Conservation (phyloP, 2,329 filamentous ascomycete genomes). For the Epichloe gansuensis region DNA sequence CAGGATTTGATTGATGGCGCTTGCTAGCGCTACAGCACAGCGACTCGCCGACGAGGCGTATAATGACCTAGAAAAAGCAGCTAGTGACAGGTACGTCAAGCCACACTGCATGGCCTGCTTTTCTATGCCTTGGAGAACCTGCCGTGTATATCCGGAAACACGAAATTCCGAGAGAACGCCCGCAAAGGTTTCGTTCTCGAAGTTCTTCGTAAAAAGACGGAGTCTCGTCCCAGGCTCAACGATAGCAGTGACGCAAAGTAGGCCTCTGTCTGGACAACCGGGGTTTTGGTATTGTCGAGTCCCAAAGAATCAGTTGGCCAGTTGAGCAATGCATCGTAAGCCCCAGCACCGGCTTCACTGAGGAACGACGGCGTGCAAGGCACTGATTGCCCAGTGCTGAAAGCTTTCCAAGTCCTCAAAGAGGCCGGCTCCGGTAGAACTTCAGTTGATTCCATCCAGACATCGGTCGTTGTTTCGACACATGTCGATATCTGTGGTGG, state of each 20-base stretch:
- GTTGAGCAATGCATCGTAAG: slow-evolving; percentile 52
- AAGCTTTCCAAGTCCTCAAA: slow-evolving; percentile 60
- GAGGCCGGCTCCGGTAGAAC: slow-evolving; percentile 20
- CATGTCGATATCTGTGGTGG: slow-evolving; percentile 5
- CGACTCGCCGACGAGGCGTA: slow-evolving; percentile 33
- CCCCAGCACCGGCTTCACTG: slow-evolving; percentile 53
- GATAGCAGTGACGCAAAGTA: slow-evolving; percentile 50
- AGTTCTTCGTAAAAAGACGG: slow-evolving; percentile 57
- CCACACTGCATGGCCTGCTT: slow-evolving; percentile 35
- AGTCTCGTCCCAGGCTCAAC: slow-evolving; percentile 58
- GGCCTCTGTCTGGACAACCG: slow-evolving; percentile 33
- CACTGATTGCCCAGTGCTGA: slow-evolving; percentile 30
- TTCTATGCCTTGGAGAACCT: slow-evolving; percentile 35
- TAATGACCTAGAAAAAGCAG: slow-evolving; percentile 32
- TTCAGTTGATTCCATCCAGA: slow-evolving; percentile 36
- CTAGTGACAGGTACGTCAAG: slow-evolving; percentile 33
- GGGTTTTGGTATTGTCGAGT: slow-evolving; percentile 25
- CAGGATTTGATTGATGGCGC: slow-evolving; percentile 35
- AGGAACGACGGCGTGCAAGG: slow-evolving; percentile 41
- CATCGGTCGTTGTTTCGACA: slow-evolving; percentile 11
- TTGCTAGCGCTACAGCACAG: slow-evolving; percentile 39
- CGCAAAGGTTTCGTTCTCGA: slow-evolving; percentile 38
- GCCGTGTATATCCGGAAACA: slow-evolving; percentile 43
- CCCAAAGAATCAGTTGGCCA: slow-evolving; percentile 27
- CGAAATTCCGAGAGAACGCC: slow-evolving; percentile 34